Conservation (phyloP, 352 stramenopile species). For the Pilasporangium apinafurcum region DNA sequence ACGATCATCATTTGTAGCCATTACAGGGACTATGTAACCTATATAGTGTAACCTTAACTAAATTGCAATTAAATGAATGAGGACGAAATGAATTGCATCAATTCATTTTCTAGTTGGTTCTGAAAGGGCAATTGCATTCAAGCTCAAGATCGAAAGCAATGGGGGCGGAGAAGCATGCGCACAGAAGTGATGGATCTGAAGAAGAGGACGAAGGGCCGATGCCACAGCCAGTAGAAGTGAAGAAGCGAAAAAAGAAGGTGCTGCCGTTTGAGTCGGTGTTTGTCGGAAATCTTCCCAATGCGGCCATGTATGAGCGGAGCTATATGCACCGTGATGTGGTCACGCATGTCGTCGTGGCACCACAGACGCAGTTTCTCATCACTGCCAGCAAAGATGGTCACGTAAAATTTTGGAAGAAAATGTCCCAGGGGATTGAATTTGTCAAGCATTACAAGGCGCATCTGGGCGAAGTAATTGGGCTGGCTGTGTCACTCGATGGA, state of each 20-base stretch:
- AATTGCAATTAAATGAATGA: no score
- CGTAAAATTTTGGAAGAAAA: constrained; percentile 99
- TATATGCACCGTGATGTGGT: constrained; percentile 98
- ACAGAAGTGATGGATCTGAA: no score
- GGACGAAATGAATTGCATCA: no score
- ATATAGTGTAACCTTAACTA: no score
- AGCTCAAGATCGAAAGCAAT: no score
- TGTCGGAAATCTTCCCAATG: constrained; percentile 77
- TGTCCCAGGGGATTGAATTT: constrained; percentile 95
- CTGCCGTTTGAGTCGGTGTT: constrained; percentile 69
- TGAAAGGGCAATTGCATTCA: no score
- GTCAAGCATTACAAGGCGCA: constrained; percentile 99
- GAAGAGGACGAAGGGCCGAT: constrained; percentile 56
- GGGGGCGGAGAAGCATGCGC: no score
- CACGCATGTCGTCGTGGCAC: constrained; percentile 87
- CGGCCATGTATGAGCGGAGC: constrained; percentile 93
- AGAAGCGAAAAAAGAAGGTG: constrained; percentile 33
- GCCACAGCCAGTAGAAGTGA: constrained; percentile 37
- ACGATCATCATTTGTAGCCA: no score
- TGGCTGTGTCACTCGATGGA: constrained; percentile 85
- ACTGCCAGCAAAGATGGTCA: constrained; percentile 95
- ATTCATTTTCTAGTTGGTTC: no score
- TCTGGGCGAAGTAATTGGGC: constrained; percentile 74
- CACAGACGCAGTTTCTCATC: constrained; percentile 94
- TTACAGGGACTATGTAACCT: no score